Evolutionary conservation across 306 rosid genomes (phyloP), one percentile per base, ranked within the genome.

Genomic region (Amphicarpaea edgeworthii): DNA sequence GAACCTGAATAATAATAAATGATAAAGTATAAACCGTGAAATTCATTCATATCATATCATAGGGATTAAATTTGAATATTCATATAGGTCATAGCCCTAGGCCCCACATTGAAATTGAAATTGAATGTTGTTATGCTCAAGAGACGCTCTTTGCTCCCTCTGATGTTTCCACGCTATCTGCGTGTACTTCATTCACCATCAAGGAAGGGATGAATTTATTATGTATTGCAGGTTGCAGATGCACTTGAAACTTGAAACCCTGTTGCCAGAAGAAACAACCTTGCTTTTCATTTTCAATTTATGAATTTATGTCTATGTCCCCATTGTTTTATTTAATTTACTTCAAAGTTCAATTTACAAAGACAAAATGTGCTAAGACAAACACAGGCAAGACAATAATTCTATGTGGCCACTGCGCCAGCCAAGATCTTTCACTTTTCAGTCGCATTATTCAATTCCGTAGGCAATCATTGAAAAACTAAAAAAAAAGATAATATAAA

Each of bases 71-170:
- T 30, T 38, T 38, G 37, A 30, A 30, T 30, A 30, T 30, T 30
- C 37, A 5, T 30, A 24, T n/a, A 30, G 37, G 6, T 30, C 40
- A 34, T 40, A 37, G 50, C 6, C 16, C 12, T 45, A 43, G 53
- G 8, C 20, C 53, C 53, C 53, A 15, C 53, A 12, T n/a, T n/a
- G n/a, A n/a, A 34, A 77, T 57, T 68, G 8, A 69, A 69, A 66
- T 76, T 62, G 8, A 62, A 47, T 47, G 46, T 78, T 60, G 50
- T 40, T 40, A 43, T 66, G 57, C 57, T 20, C 10, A 77, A 37
- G 1, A 69, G 28, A 43, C 16, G 38, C 50, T 55, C 41, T 38
- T 28, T 76, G 61, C 32, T 51, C 21, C 53, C 41, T 50, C 72
- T 63, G 5, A 23, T 49, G 3, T 54, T 66, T 65, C 17, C 28